Conservation (phyloP, 345 rosid genomes). For the Trapa bicornis region DNA sequence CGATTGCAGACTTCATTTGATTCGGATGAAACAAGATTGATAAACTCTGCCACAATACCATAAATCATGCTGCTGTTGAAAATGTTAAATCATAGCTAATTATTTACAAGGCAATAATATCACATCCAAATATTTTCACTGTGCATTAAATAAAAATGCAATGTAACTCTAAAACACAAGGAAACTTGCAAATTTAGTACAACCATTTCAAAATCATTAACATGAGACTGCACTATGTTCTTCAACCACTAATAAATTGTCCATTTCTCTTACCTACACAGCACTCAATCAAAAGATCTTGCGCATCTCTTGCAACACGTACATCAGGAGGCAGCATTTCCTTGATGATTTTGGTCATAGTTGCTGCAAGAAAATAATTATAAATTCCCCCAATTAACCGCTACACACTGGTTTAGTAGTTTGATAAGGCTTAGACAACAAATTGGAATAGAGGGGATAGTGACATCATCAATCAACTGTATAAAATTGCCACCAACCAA, state of each 20-base stretch:
- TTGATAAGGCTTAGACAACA: background rate
- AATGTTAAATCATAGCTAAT: background rate
- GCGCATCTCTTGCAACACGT: constrained; percentile 98
- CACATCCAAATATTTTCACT: background rate
- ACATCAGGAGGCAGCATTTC: constrained; percentile 99
- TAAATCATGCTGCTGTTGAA: background rate
- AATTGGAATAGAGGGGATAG: background rate
- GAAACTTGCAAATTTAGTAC: background rate
- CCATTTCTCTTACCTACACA: constrained; percentile 66
- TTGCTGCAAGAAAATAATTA: constrained; percentile 39
- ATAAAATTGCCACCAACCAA: background rate
- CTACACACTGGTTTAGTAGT: background rate
- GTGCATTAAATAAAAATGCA: background rate
- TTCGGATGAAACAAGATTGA: constrained; percentile 94
- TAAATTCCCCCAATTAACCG: background rate
- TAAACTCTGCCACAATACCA: constrained; percentile 59
- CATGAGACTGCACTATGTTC: background rate
- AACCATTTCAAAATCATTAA: background rate
- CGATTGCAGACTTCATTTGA: constrained; percentile 93
- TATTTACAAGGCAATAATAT: too few relatives aligned
- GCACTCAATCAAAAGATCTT: constrained; percentile 97
- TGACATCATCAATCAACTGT: background rate
- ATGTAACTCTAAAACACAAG: background rate
- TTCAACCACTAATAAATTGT: background rate
- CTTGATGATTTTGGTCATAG: constrained; percentile 98